Base-by-base conservation (phyloP, 371 early-diverging fungal genomes). In the Circinella minor region DNA sequence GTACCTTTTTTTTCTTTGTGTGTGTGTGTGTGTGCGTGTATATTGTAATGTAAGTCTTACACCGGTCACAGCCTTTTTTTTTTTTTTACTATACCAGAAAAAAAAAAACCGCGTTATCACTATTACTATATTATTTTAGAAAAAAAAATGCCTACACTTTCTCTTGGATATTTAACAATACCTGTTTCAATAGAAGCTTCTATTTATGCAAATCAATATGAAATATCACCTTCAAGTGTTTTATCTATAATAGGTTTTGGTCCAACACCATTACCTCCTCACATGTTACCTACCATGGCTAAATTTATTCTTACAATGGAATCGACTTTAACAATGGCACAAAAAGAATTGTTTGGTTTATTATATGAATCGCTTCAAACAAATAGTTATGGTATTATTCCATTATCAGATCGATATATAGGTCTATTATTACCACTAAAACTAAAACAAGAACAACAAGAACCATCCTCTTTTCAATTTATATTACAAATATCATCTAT, bases 351-450 rank as follows among this genome's bases (percentile, higher is more conserved):
- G 3, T 46, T 59, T 15, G 51, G 20, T 14, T 38, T 67, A 17
- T 36, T 59, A 9, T 13, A 55, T 39, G 18, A 39, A 59, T 55
- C 54, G 39, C 55, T 55, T 11, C 14, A 51, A 4, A 36, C n/a
- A 51, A 8, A 10, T 27, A 67, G 36, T 46, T 27, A 63, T 27
- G 46, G 13, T n/a, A 61, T 66, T 55, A 69, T 63, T 37, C 57
- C 57, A 4, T 57, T 57, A 34, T 7, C 6, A 5, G 8, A 5
- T 13, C 20, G 36, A 34, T 27, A 5, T 27, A 27, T 57, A 2
- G 57, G 57, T 6, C 18, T 57, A 18, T 27, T 57, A 34, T 34
- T 57, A 34, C 57, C 57, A 57, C 34, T 34, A 4, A 20, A 2
- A 57, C 57, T n/a, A n/a, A n/a, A 34, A 57, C 34, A 51, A 14